Conservation (phyloP, 2,329 filamentous ascomycete genomes). For the Hypoxylon sp. region DNA sequence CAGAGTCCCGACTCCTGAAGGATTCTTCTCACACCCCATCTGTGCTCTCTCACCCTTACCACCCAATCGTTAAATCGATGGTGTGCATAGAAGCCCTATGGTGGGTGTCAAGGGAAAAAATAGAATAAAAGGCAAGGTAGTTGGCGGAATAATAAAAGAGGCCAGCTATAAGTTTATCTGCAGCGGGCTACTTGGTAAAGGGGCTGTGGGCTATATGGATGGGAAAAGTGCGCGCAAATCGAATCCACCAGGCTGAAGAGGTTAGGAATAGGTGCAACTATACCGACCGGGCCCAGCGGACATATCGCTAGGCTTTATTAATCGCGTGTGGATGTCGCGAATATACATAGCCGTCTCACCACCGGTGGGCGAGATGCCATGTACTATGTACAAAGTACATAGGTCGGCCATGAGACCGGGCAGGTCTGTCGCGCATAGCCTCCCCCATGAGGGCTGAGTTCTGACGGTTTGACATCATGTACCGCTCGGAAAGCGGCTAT, state of each 20-base stretch:
- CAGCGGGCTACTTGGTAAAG: slow-evolving; percentile 1
- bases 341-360: slow-evolving; percentile 7
- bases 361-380: no score
- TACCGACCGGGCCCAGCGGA: slow-evolving; percentile 7
- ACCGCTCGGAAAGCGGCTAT: slow-evolving; percentile 7
- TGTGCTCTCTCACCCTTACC: slow-evolving; percentile 24
- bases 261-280: background rate
- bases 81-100: slow-evolving; percentile 30
- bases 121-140: slow-evolving; percentile 1
- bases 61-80: slow-evolving; percentile 32
- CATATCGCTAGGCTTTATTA: slow-evolving; percentile 13
- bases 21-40: slow-evolving; percentile 30
- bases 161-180: slow-evolving; percentile 9
- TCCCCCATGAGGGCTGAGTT: slow-evolving; percentile 11
- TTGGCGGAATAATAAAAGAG: slow-evolving; percentile 4
- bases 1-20: slow-evolving; percentile 30
- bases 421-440: slow-evolving; percentile 11
- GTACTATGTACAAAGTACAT: no score
- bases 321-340: slow-evolving; percentile 11
- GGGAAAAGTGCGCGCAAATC: slow-evolving; percentile 4
- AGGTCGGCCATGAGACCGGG: slow-evolving; percentile 4
- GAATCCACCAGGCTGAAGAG: slow-evolving; percentile 7
- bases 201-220: background rate
- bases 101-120: slow-evolving; percentile 9
- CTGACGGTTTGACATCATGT: slow-evolving; percentile 22